These are phyloP conservation scores for Alliaria petiolata DNA, from an alignment of 345 rosid species.

Conservation along the genomic window DNA sequence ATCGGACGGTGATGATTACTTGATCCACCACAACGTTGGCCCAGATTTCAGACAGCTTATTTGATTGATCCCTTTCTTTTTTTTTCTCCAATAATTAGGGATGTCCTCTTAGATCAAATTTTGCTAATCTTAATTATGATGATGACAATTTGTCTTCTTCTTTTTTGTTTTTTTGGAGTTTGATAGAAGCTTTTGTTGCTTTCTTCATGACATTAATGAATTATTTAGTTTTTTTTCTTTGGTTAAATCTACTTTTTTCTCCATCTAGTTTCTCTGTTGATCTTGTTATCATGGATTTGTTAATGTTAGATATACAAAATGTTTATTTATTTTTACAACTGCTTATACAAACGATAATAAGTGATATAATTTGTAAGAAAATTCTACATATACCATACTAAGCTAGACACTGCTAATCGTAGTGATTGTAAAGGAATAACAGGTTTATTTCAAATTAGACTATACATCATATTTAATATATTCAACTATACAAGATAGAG, in stretches of 20 bases:
- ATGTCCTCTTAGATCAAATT: conserved; percentile 25
- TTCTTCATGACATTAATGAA: conserved; percentile 8
- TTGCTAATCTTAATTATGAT: conserved; percentile 33
- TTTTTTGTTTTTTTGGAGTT: conserved; percentile 6
- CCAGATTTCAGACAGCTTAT: conserved; percentile 81
- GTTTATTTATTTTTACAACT: not conserved
- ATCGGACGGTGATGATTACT: conserved; percentile 72
- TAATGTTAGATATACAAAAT: not conserved
- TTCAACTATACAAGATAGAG: not conserved
- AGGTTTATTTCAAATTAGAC: not conserved
- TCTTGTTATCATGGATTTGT: not conserved
- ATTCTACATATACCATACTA: not conserved
- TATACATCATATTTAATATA: not conserved
- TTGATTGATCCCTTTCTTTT: conserved; percentile 30
- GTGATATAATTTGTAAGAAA: not conserved
- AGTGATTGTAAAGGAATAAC: not conserved
- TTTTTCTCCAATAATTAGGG: conserved; percentile 32
- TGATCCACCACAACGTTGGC: conserved; percentile 84
- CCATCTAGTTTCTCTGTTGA: not conserved
- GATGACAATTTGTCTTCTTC: conserved; percentile 5
- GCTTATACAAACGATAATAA: not conserved
- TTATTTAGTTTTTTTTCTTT: not conserved
- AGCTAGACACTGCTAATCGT: not conserved
- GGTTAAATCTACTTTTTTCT: not conserved
- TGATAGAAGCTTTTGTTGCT: conserved; percentile 12